These are phyloP conservation scores for Penicillium sp. DNA, from an alignment of 2,329 filamentous ascomycete species.

Conservation along the genomic window DNA sequence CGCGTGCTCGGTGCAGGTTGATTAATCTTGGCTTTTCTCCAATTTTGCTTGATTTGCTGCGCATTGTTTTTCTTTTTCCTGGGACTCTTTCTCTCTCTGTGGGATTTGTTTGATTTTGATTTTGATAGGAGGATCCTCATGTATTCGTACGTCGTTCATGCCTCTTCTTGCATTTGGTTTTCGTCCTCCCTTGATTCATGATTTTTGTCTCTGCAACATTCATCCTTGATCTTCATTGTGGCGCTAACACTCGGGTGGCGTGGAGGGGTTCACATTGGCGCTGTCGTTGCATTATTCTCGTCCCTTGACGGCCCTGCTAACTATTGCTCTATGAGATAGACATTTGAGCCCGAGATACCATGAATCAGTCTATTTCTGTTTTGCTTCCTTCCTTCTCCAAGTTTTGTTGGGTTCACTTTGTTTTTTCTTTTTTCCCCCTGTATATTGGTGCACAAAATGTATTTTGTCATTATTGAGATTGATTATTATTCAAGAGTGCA, in stretches of 20 bases:
- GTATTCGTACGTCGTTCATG: conserved; percentile 22
- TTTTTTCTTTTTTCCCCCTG: conserved; percentile 7
- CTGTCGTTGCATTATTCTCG: conserved; percentile 30
- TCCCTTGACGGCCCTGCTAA: conserved; percentile 20
- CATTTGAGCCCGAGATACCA: conserved; percentile 39
- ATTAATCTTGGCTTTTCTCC: conserved; percentile 10
- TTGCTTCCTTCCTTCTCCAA: not conserved
- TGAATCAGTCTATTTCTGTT: conserved; percentile 30
- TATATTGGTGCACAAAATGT: conserved; percentile 16
- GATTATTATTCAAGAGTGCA: not conserved
- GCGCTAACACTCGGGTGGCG: conserved; percentile 28
- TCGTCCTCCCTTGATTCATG: conserved; percentile 4
- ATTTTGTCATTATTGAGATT: conserved; percentile 5
- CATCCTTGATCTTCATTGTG: conserved; percentile 14
- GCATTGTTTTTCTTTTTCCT: conserved; percentile 14
- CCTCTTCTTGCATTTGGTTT: conserved; percentile 12
- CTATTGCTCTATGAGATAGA: conserved; percentile 35
- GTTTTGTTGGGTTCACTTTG: not conserved
- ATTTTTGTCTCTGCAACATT: conserved; percentile 8
- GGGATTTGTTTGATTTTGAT: conserved; percentile 20
- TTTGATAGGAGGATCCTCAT: conserved; percentile 20
- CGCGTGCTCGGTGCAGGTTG: conserved; percentile 7
- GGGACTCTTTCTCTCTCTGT: conserved; percentile 9
- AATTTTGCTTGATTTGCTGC: conserved; percentile 15
- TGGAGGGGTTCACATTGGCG: conserved; percentile 31